These are phyloP conservation scores for Lonicera japonica DNA, from an alignment of 129 eudicot species.

Conservation along the genomic window DNA sequence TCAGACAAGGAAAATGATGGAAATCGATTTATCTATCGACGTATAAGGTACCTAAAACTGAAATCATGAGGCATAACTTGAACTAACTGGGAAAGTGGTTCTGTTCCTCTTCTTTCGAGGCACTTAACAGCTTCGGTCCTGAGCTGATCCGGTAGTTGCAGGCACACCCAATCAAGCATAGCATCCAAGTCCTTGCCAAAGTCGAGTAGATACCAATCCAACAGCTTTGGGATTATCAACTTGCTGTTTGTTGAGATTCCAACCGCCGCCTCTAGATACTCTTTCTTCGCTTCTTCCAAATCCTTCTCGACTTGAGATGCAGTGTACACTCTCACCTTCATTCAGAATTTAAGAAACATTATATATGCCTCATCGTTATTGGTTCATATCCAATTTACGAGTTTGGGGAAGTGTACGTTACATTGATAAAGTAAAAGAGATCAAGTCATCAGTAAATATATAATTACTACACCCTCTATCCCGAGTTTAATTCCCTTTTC, in stretches of 20 bases:
- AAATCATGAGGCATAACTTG: slow-evolving; percentile 61
- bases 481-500: no score
- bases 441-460: no score
- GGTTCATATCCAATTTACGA: no score
- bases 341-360: neutral
- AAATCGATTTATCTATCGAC: slow-evolving; percentile 18
- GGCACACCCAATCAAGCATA: slow-evolving; percentile 81
- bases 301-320: slow-evolving; percentile 66
- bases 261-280: slow-evolving; percentile 67
- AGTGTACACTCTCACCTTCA: slow-evolving; percentile 74
- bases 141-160: slow-evolving; percentile 65
- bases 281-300: slow-evolving; percentile 62
- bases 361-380: neutral
- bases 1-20: neutral
- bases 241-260: slow-evolving; percentile 54
- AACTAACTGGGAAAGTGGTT: slow-evolving; percentile 38
- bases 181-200: slow-evolving; percentile 83
- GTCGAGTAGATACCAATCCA: slow-evolving; percentile 83
- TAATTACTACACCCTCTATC: no score
- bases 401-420: no score
- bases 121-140: slow-evolving; percentile 57
- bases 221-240: slow-evolving; percentile 59
- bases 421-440: no score
- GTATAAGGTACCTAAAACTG: slow-evolving; percentile 77
- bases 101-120: slow-evolving; percentile 44